Percentiles rank a stretch among this genome's conserved stretches.
Conservation (phyloP, 306 rosid species). For the Lathyrus oleraceus region DNA sequence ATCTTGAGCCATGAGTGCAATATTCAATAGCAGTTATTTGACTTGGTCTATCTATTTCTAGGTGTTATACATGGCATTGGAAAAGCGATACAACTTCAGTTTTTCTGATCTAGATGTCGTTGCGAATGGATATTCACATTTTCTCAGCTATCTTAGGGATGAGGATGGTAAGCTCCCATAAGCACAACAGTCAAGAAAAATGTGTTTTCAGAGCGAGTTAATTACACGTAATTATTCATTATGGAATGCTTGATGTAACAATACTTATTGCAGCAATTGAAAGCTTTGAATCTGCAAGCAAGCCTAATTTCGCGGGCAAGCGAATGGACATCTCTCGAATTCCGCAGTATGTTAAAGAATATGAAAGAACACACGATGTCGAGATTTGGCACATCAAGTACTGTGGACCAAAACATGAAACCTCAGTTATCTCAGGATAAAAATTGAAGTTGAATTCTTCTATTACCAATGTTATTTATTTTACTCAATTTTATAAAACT, state of each 20-base stretch:
- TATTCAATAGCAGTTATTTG: slow-evolving; percentile 10
- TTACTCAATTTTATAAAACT: background rate
- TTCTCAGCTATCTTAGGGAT: slow-evolving; percentile 59
- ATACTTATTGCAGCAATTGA: slow-evolving; percentile 52
- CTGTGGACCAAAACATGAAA: slow-evolving; percentile 33
- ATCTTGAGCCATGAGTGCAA: slow-evolving; percentile 9
- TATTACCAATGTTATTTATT: background rate
- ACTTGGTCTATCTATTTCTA: slow-evolving; percentile 37
- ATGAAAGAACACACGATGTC: slow-evolving; percentile 71
- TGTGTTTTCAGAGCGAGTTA: background rate
- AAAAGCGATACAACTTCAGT: slow-evolving; percentile 91
- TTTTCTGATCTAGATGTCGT: slow-evolving; percentile 73
- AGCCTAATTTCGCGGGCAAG: slow-evolving; percentile 59
- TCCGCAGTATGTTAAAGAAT: slow-evolving; percentile 68
- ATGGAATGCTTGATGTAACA: slow-evolving; percentile 25
- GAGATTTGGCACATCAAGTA: slow-evolving; percentile 82
- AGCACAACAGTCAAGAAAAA: slow-evolving; percentile 15
- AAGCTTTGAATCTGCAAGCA: slow-evolving; percentile 19
- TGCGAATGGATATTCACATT: slow-evolving; percentile 80
- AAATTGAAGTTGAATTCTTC: slow-evolving; percentile 3
- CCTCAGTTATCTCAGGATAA: slow-evolving; percentile 25
- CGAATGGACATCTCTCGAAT: slow-evolving; percentile 55
- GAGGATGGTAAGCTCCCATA: slow-evolving; percentile 53
- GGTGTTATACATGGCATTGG: slow-evolving; percentile 78
- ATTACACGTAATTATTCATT: slow-evolving; percentile 1